phyloP scores from a whole-genome alignment of 306 rosid genomes.

The Mimosa bimucronata region DNA sequence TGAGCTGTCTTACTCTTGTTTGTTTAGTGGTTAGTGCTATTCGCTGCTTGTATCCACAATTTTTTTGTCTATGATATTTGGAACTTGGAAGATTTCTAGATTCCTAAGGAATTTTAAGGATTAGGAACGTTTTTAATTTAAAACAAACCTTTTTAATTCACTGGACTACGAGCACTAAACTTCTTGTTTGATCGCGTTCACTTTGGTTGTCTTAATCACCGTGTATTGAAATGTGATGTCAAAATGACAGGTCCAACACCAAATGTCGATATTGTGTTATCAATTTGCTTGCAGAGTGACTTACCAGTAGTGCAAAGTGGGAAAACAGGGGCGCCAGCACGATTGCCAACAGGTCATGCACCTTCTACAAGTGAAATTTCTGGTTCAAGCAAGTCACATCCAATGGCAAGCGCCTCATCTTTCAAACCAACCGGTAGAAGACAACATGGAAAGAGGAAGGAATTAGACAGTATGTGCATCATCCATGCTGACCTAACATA shows the following conservation, averaged over 20 bases:
- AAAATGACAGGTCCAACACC: slow-evolving; percentile 85
- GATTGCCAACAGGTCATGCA: slow-evolving; percentile 55
- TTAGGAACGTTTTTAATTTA: slow-evolving; percentile 18
- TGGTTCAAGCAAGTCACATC: slow-evolving; percentile 82
- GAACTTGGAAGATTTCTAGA: slow-evolving; percentile 3
- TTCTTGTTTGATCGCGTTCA: neutral
- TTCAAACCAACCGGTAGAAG: slow-evolving; percentile 57
- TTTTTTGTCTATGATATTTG: slow-evolving; percentile 26
- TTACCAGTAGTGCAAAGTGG: slow-evolving; percentile 54
- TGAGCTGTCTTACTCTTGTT: slow-evolving; percentile 9
- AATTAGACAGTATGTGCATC: slow-evolving; percentile 67
- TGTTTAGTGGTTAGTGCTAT: slow-evolving; percentile 16
- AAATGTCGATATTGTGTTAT: slow-evolving; percentile 80
- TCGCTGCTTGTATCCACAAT: neutral
- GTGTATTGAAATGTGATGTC: slow-evolving; percentile 34
- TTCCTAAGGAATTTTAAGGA: slow-evolving; percentile 10
- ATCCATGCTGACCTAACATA: slow-evolving; percentile 26
- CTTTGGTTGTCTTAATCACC: neutral
- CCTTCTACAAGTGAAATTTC: slow-evolving; percentile 82
- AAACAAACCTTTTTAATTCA: neutral
- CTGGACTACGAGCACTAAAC: neutral
- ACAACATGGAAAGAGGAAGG: slow-evolving; percentile 75
- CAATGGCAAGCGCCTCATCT: slow-evolving; percentile 61
- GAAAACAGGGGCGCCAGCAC: slow-evolving; percentile 49
- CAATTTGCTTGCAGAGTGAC: slow-evolving; percentile 89